Evolutionary conservation across 257 asterid species (phyloP).

Genomic region (Hygrophila difformis): DNA sequence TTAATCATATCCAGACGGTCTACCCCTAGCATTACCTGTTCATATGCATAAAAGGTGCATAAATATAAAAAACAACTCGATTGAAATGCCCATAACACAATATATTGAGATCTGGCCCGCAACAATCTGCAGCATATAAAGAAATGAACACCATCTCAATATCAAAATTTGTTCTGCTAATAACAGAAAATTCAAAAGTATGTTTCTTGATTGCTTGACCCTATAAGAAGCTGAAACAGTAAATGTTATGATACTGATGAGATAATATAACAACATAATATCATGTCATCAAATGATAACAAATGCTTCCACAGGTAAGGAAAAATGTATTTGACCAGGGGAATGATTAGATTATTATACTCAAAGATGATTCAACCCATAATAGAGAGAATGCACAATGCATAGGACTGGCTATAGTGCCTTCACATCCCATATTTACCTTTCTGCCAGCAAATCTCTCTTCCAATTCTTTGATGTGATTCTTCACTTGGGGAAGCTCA

Average conservation of each 20-base stretch:
- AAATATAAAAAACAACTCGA: too few species aligned
- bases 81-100: too few species aligned
- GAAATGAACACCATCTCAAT: too few species aligned
- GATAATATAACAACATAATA: not conserved
- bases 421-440: slow-evolving; percentile 28
- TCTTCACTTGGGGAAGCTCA: slow-evolving; percentile 63
- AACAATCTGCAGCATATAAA: too few species aligned
- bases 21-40: slow-evolving; percentile 88
- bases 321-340: too few species aligned
- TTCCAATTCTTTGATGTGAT: slow-evolving; percentile 65
- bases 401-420: not conserved
- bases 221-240: not conserved
- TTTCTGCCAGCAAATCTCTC: slow-evolving; percentile 81
- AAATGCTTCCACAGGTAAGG: not conserved
- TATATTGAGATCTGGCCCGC: not conserved
- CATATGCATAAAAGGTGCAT: slow-evolving; percentile 3
- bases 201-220: not conserved
- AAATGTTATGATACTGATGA: too few species aligned
- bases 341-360: too few species aligned
- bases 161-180: not conserved
- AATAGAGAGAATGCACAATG: not conserved
- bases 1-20: slow-evolving; percentile 93
- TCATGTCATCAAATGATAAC: not conserved
- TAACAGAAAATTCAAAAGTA: not conserved
- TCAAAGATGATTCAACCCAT: too few species aligned